Base-by-base conservation (phyloP, 2,329 filamentous ascomycete genomes). In the Alternaria arbusti region DNA sequence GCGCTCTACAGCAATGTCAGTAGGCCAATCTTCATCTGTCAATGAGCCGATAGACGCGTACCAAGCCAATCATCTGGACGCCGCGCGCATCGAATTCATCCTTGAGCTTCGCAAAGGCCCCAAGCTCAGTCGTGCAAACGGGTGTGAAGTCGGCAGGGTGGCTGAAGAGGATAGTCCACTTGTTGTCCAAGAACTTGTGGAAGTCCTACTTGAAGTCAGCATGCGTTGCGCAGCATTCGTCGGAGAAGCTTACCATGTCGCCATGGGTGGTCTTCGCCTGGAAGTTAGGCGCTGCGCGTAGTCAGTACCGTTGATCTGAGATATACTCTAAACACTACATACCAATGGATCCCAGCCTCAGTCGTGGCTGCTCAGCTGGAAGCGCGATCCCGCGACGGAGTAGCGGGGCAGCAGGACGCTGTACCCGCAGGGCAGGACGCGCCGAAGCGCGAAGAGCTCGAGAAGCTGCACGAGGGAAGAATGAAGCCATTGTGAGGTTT, bases 71-170 rank as follows among this genome's bases (percentile, higher is more conserved):
- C 83, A 97, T 89, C 88, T 97, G 96, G 75, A 95, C 92, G 69
- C 89, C 89, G 68, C 94, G 90, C 86, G 92, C 93, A 76, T 89
- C 87, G 83, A 97, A 97, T 82, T 97, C 93, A 74, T 89, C 88
- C 84, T 93, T 90, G 68, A 97, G 87, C 84, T 94, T 96, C 73
- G 94, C 92, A 76, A 97, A 96, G 64, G 94, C 94, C 67, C 94
- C 94, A 67, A 97, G 90, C 85, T 97, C 94, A 58, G 94, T 97
- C 69, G 94, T 97, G 87, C 94, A 97, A 64, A 97, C 94, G 58
- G 94, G 94, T 2, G 94, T 97, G 86, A 92, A 97, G 83, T 97
- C 94, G 63, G 83, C 91, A 4, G 92, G 92, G 84, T 95, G 92
- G 30, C 90, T 93, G 86, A 96, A 95, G 73, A 96, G 85, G 69